phyloP scores from a whole-genome alignment of 2,329 filamentous ascomycete genomes.

The Ampelomyces quisqualis region DNA sequence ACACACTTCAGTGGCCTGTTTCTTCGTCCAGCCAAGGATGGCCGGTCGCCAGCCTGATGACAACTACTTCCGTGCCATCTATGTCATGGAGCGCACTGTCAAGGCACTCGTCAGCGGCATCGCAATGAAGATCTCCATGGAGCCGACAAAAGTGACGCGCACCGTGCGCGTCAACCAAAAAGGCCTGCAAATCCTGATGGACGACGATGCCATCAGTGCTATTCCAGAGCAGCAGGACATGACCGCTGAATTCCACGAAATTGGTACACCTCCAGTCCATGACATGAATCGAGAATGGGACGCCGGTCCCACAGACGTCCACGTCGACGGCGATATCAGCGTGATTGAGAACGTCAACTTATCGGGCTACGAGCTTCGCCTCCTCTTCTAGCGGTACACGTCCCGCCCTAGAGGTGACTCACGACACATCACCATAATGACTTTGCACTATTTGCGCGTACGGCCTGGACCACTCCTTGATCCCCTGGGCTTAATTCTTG shows the following conservation, averaged over 20 bases:
- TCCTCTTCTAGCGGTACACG: constrained; percentile 45
- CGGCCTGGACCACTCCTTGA: constrained; percentile 16
- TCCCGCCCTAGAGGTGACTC: constrained; percentile 5
- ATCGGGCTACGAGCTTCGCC: constrained; percentile 52
- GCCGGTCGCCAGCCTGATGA: constrained; percentile 52
- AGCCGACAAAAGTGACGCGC: constrained; percentile 68
- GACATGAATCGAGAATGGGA: constrained; percentile 57
- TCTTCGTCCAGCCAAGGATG: constrained; percentile 69
- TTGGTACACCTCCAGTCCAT: constrained; percentile 48
- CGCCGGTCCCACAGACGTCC: constrained; percentile 50
- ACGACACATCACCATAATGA: constrained; percentile 33
- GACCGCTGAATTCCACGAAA: constrained; percentile 68
- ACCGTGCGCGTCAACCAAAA: constrained; percentile 71
- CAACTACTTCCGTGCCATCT: constrained; percentile 81
- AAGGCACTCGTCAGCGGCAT: constrained; percentile 72
- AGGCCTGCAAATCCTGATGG: constrained; percentile 80
- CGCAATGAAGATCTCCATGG: constrained; percentile 77
- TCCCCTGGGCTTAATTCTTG: constrained; percentile 17
- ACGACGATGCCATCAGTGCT: constrained; percentile 84
- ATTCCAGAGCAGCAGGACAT: constrained; percentile 91
- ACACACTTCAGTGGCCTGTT: constrained; percentile 67
- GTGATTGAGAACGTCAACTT: constrained; percentile 48
- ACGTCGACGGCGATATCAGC: constrained; percentile 51
- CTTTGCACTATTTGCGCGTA: constrained; percentile 35
- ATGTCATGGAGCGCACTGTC: constrained; percentile 74